Percentiles rank a stretch among this genome's conserved stretches.
Conservation (phyloP, 2,329 filamentous ascomycete genomes). For the Aureobasidium sp. region DNA sequence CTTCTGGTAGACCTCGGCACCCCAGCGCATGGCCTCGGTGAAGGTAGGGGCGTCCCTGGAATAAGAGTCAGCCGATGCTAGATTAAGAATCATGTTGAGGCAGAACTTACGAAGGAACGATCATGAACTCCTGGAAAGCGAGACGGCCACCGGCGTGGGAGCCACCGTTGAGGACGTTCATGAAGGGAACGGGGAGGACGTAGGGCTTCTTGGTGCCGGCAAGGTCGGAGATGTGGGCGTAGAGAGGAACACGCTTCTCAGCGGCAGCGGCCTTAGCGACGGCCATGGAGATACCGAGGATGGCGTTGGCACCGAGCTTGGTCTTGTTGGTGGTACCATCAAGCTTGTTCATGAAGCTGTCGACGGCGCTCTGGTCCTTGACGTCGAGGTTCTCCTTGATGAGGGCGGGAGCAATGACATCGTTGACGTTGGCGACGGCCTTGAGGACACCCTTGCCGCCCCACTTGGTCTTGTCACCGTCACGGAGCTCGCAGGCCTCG, state of each 20-base stretch:
- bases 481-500: conserved; percentile 45
- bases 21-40: conserved; percentile 92
- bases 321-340: conserved; percentile 55
- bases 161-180: conserved; percentile 59
- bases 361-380: conserved; percentile 49
- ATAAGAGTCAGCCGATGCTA: conserved; percentile 19
- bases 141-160: conserved; percentile 94
- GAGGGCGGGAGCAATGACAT: conserved; percentile 48
- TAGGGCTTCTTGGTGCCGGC: conserved; percentile 48
- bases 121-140: conserved; percentile 54
- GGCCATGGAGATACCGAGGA: conserved; percentile 54
- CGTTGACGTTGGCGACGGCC: conserved; percentile 50
- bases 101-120: conserved; percentile 40
- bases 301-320: conserved; percentile 53
- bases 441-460: conserved; percentile 50
- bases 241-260: conserved; percentile 49
- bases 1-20: conserved; percentile 95
- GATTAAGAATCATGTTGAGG: background rate
- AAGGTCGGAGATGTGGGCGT: conserved; percentile 51
- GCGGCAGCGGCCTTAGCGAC: conserved; percentile 52
- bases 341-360: conserved; percentile 47
- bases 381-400: conserved; percentile 49
- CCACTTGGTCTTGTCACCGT: conserved; percentile 45
- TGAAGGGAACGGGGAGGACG: conserved; percentile 51
- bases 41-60: conserved; percentile 74